Evolutionary conservation across 495 filamentous ascomycete genomes (phyloP).

Genomic region (Neurospora tetraspora): DNA sequence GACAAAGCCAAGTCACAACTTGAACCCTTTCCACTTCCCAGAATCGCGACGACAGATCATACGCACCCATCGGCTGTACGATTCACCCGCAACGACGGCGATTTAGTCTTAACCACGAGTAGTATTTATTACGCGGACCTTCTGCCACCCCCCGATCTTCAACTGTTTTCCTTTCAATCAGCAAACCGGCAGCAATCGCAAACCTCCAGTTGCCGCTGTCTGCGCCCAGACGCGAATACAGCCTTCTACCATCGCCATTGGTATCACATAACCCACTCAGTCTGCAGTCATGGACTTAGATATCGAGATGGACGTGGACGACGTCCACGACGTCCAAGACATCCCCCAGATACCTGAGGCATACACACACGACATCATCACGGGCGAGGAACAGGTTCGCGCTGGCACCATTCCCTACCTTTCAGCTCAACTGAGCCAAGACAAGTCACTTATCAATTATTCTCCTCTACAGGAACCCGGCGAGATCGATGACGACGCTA

Average conservation of each 20-base stretch:
- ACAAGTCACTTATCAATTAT: slow-evolving; percentile 1
- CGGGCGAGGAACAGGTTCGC: slow-evolving; percentile 27
- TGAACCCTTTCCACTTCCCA: neutral
- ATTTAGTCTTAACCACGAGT: neutral
- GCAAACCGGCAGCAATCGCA: neutral
- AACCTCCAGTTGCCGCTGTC: neutral
- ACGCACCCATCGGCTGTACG: neutral
- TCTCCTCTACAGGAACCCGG: slow-evolving; percentile 24
- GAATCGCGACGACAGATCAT: neutral
- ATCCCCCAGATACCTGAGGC: slow-evolving; percentile 33
- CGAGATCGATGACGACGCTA: slow-evolving; percentile 19
- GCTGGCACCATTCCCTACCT: neutral
- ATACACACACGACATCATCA: slow-evolving; percentile 34
- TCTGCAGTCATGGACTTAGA: slow-evolving; percentile 58
- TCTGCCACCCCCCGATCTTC: neutral
- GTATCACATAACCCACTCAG: neutral
- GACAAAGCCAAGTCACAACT: neutral
- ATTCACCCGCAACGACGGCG: neutral
- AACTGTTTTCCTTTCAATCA: neutral
- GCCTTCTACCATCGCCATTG: neutral
- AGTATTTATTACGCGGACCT: neutral
- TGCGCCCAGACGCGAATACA: neutral
- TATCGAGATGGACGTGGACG: slow-evolving; percentile 61
- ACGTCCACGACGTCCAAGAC: slow-evolving; percentile 43
- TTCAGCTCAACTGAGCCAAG: slow-evolving; percentile 7